phyloP scores from a whole-genome alignment of 495 filamentous ascomycete species.

The Aspergillus funiculosus region DNA sequence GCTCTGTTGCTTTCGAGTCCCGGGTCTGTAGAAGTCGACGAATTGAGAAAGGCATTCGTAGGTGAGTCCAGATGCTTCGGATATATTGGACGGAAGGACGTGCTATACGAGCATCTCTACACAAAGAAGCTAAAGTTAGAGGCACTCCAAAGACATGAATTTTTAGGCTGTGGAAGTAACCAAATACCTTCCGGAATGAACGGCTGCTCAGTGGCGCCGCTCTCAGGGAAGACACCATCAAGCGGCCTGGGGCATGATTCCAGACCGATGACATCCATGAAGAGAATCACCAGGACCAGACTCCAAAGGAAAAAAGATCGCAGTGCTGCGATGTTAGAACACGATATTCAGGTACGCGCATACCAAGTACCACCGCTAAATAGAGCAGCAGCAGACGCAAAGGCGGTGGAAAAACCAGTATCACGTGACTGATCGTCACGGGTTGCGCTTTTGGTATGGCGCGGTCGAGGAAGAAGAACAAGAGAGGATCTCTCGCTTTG shows the following conservation, averaged over 20 bases:
- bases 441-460: slow-evolving; percentile 35
- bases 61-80: neutral
- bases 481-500: slow-evolving; percentile 18
- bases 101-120: slow-evolving; percentile 13
- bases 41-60: slow-evolving; percentile 2
- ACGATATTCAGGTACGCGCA: too few species aligned
- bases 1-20: neutral
- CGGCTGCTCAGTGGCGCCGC: slow-evolving; percentile 26
- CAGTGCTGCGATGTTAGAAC: too few species aligned
- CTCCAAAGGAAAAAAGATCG: neutral
- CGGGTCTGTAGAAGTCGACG: neutral
- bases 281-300: slow-evolving; percentile 21
- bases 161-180: neutral
- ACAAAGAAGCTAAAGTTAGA: neutral
- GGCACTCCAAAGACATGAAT: neutral
- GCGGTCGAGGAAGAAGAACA: slow-evolving; percentile 25
- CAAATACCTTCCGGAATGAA: slow-evolving; percentile 30
- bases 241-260: slow-evolving; percentile 40
- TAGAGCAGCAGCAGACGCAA: too few species aligned
- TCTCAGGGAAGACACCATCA: slow-evolving; percentile 37
- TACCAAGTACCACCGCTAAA: too few species aligned
- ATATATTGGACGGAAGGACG: slow-evolving; percentile 9
- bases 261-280: slow-evolving; percentile 49
- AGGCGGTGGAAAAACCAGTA: too few species aligned
- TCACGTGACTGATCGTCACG: slow-evolving; percentile 42